phyloP scores from a whole-genome alignment of 139 green algal genomes.

The Zygnema cylindricum region DNA sequence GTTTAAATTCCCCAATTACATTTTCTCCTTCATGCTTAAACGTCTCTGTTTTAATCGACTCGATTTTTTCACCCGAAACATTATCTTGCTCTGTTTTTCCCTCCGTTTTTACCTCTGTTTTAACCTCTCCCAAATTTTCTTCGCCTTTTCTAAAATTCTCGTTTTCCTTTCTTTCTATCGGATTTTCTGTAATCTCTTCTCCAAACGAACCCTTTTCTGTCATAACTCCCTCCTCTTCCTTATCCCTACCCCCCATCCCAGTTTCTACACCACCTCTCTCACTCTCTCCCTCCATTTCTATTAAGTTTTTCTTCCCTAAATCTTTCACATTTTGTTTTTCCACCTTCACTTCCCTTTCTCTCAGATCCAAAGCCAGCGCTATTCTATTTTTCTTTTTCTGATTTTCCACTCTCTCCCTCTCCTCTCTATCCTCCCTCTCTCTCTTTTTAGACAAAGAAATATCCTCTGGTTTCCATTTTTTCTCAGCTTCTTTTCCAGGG shows the following conservation, averaged over 20 bases:
- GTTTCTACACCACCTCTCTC: background rate
- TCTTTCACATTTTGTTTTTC: background rate
- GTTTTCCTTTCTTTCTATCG: background rate
- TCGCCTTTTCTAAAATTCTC: background rate
- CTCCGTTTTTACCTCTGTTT: too few species aligned
- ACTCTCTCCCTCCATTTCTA: background rate
- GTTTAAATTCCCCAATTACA: background rate
- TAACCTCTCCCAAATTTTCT: background rate
- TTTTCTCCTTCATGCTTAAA: background rate
- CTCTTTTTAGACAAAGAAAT: background rate
- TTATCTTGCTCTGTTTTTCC: background rate
- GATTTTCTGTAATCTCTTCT: background rate
- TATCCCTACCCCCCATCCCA: background rate
- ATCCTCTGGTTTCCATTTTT: slow-evolving; percentile 26
- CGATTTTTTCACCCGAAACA: background rate
- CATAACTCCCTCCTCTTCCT: background rate
- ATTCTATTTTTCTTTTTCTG: background rate
- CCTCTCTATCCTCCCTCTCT: background rate
- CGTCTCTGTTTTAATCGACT: background rate
- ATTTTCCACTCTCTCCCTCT: background rate
- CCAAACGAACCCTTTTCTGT: background rate
- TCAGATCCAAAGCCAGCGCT: background rate
- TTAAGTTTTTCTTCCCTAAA: background rate
- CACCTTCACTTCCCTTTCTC: too few species aligned
- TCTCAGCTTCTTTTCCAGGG: slow-evolving; percentile 53